Evolutionary conservation across 148 eudicot species (phyloP).

Genomic region (Persicaria maculosa): DNA sequence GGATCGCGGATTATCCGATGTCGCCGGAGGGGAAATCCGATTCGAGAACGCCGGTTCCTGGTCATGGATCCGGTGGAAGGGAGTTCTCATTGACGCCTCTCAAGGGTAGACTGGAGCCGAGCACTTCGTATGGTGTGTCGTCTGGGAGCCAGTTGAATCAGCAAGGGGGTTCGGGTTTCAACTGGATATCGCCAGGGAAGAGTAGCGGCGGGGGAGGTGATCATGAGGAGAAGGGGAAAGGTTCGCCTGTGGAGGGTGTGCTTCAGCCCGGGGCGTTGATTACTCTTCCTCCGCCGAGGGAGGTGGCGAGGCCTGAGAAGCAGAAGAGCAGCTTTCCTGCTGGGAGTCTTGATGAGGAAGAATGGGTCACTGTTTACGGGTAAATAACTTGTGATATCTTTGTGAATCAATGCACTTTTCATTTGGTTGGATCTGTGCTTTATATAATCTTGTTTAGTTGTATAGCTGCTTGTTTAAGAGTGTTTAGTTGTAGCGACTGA

Average conservation of each 20-base stretch:
- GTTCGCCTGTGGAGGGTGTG: slow-evolving; percentile 89
- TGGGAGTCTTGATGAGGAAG: slow-evolving; percentile 75
- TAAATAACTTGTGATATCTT: slow-evolving; percentile 19
- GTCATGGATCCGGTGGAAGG: slow-evolving; percentile 15
- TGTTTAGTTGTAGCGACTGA: too few relatives aligned
- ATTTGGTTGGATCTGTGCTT: not conserved
- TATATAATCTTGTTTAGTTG: not conserved
- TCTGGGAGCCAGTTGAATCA: slow-evolving; percentile 42
- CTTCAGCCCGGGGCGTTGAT: slow-evolving; percentile 77
- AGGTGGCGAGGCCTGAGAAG: slow-evolving; percentile 86
- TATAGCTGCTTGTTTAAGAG: not conserved
- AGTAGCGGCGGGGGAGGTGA: slow-evolving; percentile 44
- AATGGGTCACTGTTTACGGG: slow-evolving; percentile 99
- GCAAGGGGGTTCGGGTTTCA: slow-evolving; percentile 48
- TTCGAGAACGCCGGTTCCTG: slow-evolving; percentile 8
- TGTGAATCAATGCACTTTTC: not conserved
- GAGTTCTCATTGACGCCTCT: slow-evolving; percentile 44
- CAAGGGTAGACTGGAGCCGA: slow-evolving; percentile 53
- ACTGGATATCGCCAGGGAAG: slow-evolving; percentile 77
- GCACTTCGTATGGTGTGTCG: slow-evolving; percentile 49
- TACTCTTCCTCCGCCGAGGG: slow-evolving; percentile 83
- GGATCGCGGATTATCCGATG: slow-evolving; percentile 56
- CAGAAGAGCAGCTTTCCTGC: slow-evolving; percentile 49
- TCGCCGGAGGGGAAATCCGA: slow-evolving; percentile 68
- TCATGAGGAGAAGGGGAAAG: slow-evolving; percentile 74